Evolutionary conservation across 148 eudicot species (phyloP).

Genomic region (Amaranthus cruentus): DNA sequence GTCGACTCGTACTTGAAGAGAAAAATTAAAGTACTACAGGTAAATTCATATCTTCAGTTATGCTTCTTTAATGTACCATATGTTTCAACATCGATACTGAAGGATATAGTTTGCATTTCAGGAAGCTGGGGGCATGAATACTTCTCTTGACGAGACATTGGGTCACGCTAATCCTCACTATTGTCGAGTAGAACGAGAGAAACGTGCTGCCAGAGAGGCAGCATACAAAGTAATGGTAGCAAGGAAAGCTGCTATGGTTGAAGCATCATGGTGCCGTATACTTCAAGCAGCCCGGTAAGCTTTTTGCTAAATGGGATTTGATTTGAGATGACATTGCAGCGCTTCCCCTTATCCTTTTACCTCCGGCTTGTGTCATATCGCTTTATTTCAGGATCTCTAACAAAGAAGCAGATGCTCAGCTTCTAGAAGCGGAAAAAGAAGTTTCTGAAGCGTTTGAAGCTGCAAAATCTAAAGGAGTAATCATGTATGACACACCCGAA

Average conservation of each 20-base stretch:
- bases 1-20: conserved; percentile 76
- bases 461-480: conserved; percentile 73
- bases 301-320: neutral
- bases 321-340: neutral
- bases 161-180: conserved; percentile 91
- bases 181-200: conserved; percentile 71
- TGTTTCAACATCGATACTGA: neutral
- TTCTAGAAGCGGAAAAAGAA: conserved; percentile 57
- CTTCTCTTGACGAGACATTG: conserved; percentile 84
- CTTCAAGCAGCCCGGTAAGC: conserved; percentile 74
- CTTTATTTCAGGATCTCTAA: conserved; percentile 46
- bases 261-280: conserved; percentile 97
- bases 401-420: conserved; percentile 65
- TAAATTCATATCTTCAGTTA: conserved; percentile 4
- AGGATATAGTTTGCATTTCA: conserved; percentile 19
- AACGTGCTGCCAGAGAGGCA: conserved; percentile 80
- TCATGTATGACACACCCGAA: conserved; percentile 67
- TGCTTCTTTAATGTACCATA: neutral
- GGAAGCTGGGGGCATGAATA: conserved; percentile 92
- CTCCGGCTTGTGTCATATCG: neutral
- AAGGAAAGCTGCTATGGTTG: conserved; percentile 90
- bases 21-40: conserved; percentile 78
- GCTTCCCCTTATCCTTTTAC: neutral
- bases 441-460: conserved; percentile 78
- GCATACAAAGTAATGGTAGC: conserved; percentile 80